Evolutionary conservation across 1,139 yeast species (phyloP), one percentile per base, ranked within the genome.

Genomic region (Nakaseomyces sp.): DNA sequence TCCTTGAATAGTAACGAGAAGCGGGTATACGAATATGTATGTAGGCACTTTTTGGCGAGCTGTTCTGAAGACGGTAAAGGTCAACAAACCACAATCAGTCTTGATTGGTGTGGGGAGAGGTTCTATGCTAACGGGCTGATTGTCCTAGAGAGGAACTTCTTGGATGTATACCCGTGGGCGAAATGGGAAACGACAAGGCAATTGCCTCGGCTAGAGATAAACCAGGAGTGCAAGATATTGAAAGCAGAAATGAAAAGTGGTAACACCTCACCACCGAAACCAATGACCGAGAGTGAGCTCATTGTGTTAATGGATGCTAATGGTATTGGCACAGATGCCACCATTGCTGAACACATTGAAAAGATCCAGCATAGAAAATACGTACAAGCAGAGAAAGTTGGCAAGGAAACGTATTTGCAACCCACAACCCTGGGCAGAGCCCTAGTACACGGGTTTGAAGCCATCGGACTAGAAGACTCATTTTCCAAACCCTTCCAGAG

Each of bases 271-370:
- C 79, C 96, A 0, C 98, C 98, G 0, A 67, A 68, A 31, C 82
- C 79, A 45, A 74, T 93, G 72, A 89, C 98, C 0, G 99, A 93
- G 63, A 74, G 96, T 0, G 98, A 91, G 56, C 70, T 93, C 30
- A 87, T 93, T 66, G 83, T 88, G 9, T 67, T 91, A 42, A 93
- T 93, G 99, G 98, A 93, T 66, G 86, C 79, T 5, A 93, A 93
- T 64, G 97, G 97, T 0, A 93, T 93, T 41, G 99, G 99, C 1
- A 93, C 99, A 0, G 99, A 93, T 68, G 98, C 99, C 1, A 93
- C 99, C 0, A 93, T 93, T 67, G 98, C 98, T 0, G 98, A 91
- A 37, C 99, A 93, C 63, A 91, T 93, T 31, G 89, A 84, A 48
- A 89, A 85, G 57, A 79, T 93, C 39, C 66, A 74, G 20, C 62